These are phyloP conservation scores for Neostapfia colusana DNA, from an alignment of 176 grass and related monocot genomes.

Conservation along the genomic window DNA sequence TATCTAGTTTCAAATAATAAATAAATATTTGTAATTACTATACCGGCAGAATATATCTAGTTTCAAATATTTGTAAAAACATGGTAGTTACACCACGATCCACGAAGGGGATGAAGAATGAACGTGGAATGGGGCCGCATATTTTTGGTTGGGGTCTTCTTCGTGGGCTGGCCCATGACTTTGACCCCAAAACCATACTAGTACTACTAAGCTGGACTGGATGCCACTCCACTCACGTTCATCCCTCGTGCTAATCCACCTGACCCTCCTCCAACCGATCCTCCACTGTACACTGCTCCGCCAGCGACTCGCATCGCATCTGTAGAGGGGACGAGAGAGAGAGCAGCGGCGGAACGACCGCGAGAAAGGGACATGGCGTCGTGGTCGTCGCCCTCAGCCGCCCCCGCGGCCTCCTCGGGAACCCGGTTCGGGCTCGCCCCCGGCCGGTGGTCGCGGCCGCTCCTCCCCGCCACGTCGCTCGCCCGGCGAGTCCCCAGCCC, in stretches of 20 bases:
- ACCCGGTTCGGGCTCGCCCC: slow-evolving; percentile 19
- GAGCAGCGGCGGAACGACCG: not conserved
- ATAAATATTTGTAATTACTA: too few relatives aligned
- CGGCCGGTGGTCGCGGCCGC: slow-evolving; percentile 11
- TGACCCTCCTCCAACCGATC: not conserved
- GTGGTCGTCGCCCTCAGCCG: slow-evolving; percentile 34
- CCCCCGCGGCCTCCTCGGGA: slow-evolving; percentile 15
- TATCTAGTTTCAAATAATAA: too few relatives aligned
- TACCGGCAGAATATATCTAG: too few relatives aligned
- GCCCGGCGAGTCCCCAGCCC: slow-evolving; percentile 14
- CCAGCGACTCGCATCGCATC: not conserved
- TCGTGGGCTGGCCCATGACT: not conserved
- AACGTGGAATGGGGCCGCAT: not conserved
- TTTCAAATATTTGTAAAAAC: too few relatives aligned
- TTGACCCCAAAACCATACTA: not conserved
- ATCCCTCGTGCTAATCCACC: not conserved
- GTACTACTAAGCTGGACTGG: not conserved
- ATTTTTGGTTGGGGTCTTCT: not conserved
- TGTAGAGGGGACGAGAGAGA: not conserved
- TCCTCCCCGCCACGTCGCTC: slow-evolving; percentile 9
- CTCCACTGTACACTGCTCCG: not conserved
- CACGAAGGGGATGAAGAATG: too few relatives aligned
- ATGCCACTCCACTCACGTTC: not conserved
- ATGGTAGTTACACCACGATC: too few relatives aligned
- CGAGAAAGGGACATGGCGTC: slow-evolving; percentile 20